phyloP scores from a whole-genome alignment of 208 protist species.

The Phytomonas francai region DNA sequence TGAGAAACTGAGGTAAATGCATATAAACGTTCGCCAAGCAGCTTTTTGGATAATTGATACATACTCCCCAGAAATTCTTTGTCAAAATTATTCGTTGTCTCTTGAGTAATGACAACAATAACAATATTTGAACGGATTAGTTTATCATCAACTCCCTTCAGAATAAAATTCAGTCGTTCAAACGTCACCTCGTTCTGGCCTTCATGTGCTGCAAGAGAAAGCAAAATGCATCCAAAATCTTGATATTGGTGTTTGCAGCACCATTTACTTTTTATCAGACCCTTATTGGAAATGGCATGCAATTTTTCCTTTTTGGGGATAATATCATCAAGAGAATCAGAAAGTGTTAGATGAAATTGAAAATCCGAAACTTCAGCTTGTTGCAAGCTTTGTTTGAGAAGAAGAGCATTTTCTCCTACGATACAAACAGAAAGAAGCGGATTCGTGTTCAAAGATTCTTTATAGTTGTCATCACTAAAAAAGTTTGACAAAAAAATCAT shows the following conservation, averaged over 20 bases:
- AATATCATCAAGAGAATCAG: neutral
- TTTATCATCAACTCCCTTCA: slow-evolving; percentile 6
- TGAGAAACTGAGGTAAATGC: slow-evolving; percentile 14
- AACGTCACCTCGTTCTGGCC: slow-evolving; percentile 7
- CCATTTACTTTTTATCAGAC: slow-evolving; percentile 31
- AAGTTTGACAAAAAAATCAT: neutral
- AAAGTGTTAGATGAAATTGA: neutral
- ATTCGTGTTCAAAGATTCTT: neutral
- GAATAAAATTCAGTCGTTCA: neutral
- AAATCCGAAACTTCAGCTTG: neutral
- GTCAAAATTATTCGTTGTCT: neutral
- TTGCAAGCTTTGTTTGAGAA: neutral
- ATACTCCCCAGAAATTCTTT: neutral
- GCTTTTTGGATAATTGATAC: neutral
- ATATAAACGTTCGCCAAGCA: slow-evolving; percentile 13
- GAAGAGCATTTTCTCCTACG: neutral
- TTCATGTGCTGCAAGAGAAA: slow-evolving; percentile 17
- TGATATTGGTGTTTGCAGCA: slow-evolving; percentile 23
- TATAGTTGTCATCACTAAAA: neutral
- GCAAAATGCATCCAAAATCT: slow-evolving; percentile 24
- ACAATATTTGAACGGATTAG: neutral
- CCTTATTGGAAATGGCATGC: neutral
- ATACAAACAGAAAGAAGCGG: neutral
- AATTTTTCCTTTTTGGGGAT: neutral
- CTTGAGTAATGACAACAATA: neutral